Percentiles rank a stretch among this genome's conserved stretches.
These are phyloP conservation scores for Rauvolfia tetraphylla DNA, from an alignment of 257 asterid species.

Conservation along the genomic window DNA sequence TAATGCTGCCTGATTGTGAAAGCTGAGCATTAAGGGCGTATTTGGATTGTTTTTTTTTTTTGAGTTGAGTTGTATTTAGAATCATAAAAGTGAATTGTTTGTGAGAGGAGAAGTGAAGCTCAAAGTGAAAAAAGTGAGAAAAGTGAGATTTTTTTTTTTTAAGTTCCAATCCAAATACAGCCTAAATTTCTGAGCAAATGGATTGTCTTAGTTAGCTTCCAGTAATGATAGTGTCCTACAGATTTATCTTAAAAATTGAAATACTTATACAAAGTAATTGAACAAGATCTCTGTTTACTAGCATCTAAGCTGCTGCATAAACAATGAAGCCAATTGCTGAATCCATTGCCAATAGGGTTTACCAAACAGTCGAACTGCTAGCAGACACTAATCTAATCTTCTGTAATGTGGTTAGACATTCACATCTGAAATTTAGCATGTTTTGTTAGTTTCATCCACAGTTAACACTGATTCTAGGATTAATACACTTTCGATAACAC, in stretches of 20 bases:
- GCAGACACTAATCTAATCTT: neutral
- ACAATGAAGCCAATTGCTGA: neutral
- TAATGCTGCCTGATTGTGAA: slow-evolving; percentile 4
- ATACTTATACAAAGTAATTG: neutral
- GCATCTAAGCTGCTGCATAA: neutral
- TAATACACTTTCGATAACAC: neutral
- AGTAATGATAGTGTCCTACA: neutral
- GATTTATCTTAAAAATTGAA: neutral
- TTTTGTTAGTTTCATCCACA: neutral
- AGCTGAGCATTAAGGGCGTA: slow-evolving; percentile 9
- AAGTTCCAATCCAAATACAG: too few relatives aligned
- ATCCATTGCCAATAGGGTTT: neutral
- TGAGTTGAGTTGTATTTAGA: too few relatives aligned
- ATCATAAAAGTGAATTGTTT: too few relatives aligned
- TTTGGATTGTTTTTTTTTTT: too few relatives aligned
- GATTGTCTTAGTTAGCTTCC: neutral
- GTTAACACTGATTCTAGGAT: neutral
- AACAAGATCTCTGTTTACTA: neutral
- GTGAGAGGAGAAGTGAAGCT: too few relatives aligned
- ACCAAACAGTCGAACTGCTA: neutral
- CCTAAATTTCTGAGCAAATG: neutral
- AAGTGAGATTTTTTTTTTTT: too few relatives aligned
- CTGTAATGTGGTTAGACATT: too few relatives aligned
- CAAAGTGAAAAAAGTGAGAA: too few relatives aligned
- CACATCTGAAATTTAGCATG: neutral